Evolutionary conservation across 1,284 basidiomycete species (phyloP), one percentile per base, ranked within the genome.

Genomic region (Pseudozyma hubeiensis): DNA sequence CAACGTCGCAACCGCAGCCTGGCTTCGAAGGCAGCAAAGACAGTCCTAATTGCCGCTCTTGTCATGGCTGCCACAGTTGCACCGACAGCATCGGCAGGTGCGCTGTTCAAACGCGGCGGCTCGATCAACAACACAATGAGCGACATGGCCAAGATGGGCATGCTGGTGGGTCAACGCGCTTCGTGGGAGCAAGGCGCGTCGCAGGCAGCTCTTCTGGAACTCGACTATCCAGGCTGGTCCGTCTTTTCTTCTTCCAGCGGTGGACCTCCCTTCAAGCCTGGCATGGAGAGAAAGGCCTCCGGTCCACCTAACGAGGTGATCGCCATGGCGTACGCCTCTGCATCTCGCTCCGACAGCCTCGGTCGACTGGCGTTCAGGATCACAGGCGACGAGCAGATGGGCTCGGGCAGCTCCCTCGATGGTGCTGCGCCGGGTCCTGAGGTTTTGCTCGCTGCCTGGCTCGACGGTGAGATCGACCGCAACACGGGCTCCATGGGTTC

Each of bases 131-230:
- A 44, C 45, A 79, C 81, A 30, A 62, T 80, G 67, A 61, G 66
- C 43, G 44, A 80, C 34, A 41, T 68, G 49, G 78, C 80, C 10
- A 67, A 66, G 39, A 60, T 66, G 52, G 72, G 76, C 46, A 69
- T 84, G 60, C 50, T 80, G 17, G 57, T 65, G 5, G 61, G 71
- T 9, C 82, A 79, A 51, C 74, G 82, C 13, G 75, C 82, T 9
- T 69, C 78, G 3, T 84, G 82, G 82, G 82, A 82, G 54, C 81
- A 84, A 43, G 82, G 82, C n/a, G 75, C 65, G 6, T 58, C 69
- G 10, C 80, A 81, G 48, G 65, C 75, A 1, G 78, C 81, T n/a
- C 45, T 84, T 33, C 72, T 81, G n/a, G 82, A 84, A 50, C 67
- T 75, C 53, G 69, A 68, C 37, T 72, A 54, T 39, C 75, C 77